phyloP scores from a whole-genome alignment of 78 protist genomes.

The Cyanophora paradoxa region DNA sequence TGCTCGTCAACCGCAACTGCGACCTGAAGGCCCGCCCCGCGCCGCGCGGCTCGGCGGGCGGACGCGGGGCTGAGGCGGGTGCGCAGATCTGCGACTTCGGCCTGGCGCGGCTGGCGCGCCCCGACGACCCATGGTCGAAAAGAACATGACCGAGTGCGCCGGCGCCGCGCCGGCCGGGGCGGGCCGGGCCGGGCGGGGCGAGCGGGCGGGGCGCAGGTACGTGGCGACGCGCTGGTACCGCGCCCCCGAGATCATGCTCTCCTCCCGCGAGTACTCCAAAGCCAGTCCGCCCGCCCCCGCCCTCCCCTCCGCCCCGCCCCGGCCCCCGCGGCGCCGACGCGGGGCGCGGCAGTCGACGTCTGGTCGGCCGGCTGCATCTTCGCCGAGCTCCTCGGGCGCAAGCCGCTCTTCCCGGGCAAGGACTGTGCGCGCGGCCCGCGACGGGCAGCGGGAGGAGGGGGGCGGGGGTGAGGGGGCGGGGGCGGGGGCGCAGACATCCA shows the following conservation, averaged over 20 bases:
- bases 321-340: too few species aligned
- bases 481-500: constrained; percentile 31
- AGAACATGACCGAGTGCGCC: constrained; percentile 39
- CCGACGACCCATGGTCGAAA: neutral
- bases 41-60: too few species aligned
- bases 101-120: constrained; percentile 18
- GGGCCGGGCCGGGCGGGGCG: too few species aligned
- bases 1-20: constrained; percentile 91
- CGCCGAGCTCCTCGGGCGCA: constrained; percentile 54
- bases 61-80: neutral
- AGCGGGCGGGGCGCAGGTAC: too few species aligned
- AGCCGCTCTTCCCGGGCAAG: constrained; percentile 39
- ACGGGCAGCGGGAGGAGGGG: neutral
- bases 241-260: constrained; percentile 68
- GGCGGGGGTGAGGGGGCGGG: neutral
- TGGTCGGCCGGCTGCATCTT: constrained; percentile 71
- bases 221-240: constrained; percentile 79
- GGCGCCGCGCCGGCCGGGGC: too few species aligned
- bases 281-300: neutral
- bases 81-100: constrained; percentile 57
- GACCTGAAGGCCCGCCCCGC: constrained; percentile 60
- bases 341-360: constrained; percentile 39
- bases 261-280: constrained; percentile 12
- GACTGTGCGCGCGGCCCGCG: constrained; percentile 16
- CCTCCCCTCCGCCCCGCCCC: too few species aligned